Evolutionary conservation across 163 green algal species (phyloP).

Genomic region (Chloromonas sp.): DNA sequence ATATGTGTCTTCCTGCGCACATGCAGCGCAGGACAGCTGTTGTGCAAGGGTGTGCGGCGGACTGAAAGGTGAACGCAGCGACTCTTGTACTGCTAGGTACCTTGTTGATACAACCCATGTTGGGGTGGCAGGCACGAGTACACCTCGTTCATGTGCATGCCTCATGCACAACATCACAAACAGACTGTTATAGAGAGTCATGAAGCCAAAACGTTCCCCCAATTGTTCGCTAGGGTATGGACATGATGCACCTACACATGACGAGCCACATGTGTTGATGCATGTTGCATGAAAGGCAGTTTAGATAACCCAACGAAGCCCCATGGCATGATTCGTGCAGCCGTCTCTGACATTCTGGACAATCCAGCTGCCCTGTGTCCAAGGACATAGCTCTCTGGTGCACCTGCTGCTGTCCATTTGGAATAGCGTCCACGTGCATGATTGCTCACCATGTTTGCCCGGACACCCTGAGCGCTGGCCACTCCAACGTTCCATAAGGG

Average conservation of each 20-base stretch:
- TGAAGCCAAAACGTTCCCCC: too few relatives aligned
- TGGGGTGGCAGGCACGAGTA: neutral
- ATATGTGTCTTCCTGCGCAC: conserved; percentile 2
- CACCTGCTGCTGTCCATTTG: neutral
- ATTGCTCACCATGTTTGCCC: neutral
- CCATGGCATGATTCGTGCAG: neutral
- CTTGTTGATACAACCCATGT: neutral
- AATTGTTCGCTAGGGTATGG: too few relatives aligned
- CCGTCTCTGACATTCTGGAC: neutral
- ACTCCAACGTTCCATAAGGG: neutral
- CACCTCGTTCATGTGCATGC: neutral
- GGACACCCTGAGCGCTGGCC: neutral
- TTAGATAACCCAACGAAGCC: too few relatives aligned
- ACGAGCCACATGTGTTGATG: neutral
- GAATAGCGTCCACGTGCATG: neutral
- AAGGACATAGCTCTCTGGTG: neutral
- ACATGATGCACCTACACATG: too few relatives aligned
- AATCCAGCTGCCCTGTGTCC: neutral
- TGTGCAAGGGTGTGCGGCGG: neutral
- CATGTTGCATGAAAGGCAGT: neutral
- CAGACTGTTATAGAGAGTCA: too few relatives aligned
- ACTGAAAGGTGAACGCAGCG: neutral
- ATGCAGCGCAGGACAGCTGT: neutral
- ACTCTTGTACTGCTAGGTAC: neutral
- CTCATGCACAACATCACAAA: neutral